A percentile compares a stretch with the other conserved stretches of the same genome.
Evolutionary conservation across 306 rosid species (phyloP).

Genomic region (Glycine tomentella): DNA sequence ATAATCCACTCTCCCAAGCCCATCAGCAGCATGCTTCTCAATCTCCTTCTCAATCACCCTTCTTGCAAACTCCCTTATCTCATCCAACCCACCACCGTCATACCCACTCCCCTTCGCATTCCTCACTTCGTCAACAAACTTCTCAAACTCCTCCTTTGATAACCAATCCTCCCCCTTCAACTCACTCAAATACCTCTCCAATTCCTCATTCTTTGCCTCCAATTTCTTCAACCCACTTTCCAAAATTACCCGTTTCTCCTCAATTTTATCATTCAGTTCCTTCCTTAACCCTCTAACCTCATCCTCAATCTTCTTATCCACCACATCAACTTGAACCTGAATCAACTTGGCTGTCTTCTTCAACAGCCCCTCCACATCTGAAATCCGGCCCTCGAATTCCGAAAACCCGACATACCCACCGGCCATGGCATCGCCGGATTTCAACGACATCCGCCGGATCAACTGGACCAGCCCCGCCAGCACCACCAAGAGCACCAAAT

Average conservation of each 20-base stretch:
- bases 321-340: slow-evolving; percentile 84
- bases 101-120: slow-evolving; percentile 49
- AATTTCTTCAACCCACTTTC: slow-evolving; percentile 61
- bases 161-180: slow-evolving; percentile 71
- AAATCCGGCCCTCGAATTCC: slow-evolving; percentile 78
- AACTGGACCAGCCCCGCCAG: slow-evolving; percentile 70
- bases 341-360: slow-evolving; percentile 72
- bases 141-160: slow-evolving; percentile 77
- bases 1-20: slow-evolving; percentile 86
- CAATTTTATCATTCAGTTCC: slow-evolving; percentile 64
- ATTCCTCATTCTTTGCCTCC: slow-evolving; percentile 58
- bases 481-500: slow-evolving; percentile 57
- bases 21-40: slow-evolving; percentile 91
- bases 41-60: slow-evolving; percentile 75
- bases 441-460: slow-evolving; percentile 56
- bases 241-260: slow-evolving; percentile 57
- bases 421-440: slow-evolving; percentile 47
- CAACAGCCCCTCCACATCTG: slow-evolving; percentile 69
- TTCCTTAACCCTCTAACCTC: slow-evolving; percentile 70
- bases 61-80: slow-evolving; percentile 74
- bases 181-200: slow-evolving; percentile 69
- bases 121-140: slow-evolving; percentile 63
- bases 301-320: slow-evolving; percentile 75
- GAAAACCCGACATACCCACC: slow-evolving; percentile 56
- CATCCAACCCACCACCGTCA: slow-evolving; percentile 70